Base-by-base conservation (phyloP, 257 asterid genomes). In the Nicotiana tomentosiformis region DNA sequence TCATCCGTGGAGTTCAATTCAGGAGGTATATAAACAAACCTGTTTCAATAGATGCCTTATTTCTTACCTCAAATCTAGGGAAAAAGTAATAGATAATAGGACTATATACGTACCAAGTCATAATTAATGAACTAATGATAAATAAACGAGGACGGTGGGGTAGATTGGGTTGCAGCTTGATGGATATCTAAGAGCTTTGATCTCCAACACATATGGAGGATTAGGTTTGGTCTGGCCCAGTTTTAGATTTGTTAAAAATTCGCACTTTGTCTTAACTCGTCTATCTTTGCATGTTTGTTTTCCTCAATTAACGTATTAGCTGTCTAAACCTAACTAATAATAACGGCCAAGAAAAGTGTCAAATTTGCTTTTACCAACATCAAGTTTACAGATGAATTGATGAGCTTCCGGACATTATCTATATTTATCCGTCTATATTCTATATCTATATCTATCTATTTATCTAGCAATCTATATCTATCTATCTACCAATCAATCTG, bases 171-270 rank as follows among this genome's bases (percentile, higher is more conserved):
- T 20, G 9, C 65, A 58, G 26, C 26, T 2, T 10, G 66, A 61
- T 61, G 32, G 33, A 20, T 66, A 72, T 12, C 3, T 23, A 8
- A 49, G 11, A 12, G 29, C 29, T 0, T 55, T 37, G 79, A 66
- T 66, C 60, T 84, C 87, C 88, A 85, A 85, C 56, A 72, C n/a
- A 69, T 33, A 39, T 39, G 82, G 68, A 23, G 78, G 83, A 58
- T 81, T 78, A 84, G 85, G 86, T 82, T 66, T 77, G 53, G 4
- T 10, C 9, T 66, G 81, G 78, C 57, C 87, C 82, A 32, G 1
- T 9, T 81, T 74, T 60, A 11, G 7, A 23, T 29, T 43, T 56
- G 2, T 55, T 17, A 18, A 55, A 49, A 8, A 4, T 66, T 66
- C 1, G n/a, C 46, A 39, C n/a, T 23, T 66, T 46, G 9, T 56